Base-by-base conservation (phyloP, 352 stramenopile genomes). In the Phytophthora syringae region DNA sequence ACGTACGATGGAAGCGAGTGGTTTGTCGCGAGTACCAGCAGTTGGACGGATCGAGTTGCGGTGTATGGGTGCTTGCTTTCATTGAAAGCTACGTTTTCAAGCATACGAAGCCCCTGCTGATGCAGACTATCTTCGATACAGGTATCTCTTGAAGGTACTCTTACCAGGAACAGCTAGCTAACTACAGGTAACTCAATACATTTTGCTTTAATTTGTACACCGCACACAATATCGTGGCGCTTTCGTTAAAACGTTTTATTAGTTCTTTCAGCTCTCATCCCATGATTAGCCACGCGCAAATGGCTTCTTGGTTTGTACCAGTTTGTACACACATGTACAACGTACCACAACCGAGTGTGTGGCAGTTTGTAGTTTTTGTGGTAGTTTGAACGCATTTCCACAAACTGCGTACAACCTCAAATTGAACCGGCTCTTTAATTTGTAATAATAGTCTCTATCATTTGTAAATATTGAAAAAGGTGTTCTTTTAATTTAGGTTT, bases 31-130 rank as follows among this genome's bases (percentile, higher is more conserved):
- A 44, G 20, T 43, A 54, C 16, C 45, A 40, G 18, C 48, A 42
- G 10, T 32, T 43, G 48, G 48, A 54, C 28, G 48, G 30, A 30
- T 43, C n/a, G 5, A 54, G 48, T 43, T 54, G 48, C 30, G 48
- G 44, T 21, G 10, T 51, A 20, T 34, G 44, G 24, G 30, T 54
- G 16, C 30, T 54, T 30, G 30, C 48, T 10, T 43, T 54, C 28
- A 30, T 54, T 6, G 18, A 54, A 20, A 43, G 48, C 30, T 54
- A 54, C 10, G 16, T 43, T 54, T 42, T 54, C 11, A 5, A 54
- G 12, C 3, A 20, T 54, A 54, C 30, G 18, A 54, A 28, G 48
- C 27, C 7, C 28, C 48, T 30, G 10, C 16, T 0, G 48, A 54
- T 15, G 48, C 18, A 25, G 44, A 53, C 28, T 44, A 32, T 28